Percentiles rank a stretch among this genome's conserved stretches.
These are phyloP conservation scores for Beauveria bassiana DNA, from an alignment of 2,329 filamentous ascomycete genomes.

Conservation along the genomic window DNA sequence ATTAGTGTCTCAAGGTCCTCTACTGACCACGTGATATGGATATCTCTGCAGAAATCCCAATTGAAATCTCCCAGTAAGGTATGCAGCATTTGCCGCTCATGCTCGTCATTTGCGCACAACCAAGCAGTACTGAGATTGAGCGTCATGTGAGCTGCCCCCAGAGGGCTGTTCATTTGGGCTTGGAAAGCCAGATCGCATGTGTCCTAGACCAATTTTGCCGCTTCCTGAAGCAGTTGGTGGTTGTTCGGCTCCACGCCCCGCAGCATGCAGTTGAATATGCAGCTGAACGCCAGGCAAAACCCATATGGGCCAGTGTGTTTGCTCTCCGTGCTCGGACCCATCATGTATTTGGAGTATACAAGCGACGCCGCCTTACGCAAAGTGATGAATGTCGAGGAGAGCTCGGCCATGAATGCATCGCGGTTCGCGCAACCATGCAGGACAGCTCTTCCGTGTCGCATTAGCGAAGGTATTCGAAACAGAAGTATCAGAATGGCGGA, in stretches of 20 bases:
- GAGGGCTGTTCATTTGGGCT: background rate
- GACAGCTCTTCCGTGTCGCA: background rate
- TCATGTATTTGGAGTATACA: conserved; percentile 1
- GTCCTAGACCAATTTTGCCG: background rate
- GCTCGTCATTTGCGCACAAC: background rate
- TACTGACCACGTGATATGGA: background rate
- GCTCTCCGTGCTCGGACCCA: background rate
- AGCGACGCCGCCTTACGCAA: background rate
- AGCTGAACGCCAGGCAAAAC: background rate
- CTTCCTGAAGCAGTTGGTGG: background rate
- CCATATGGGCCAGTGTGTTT: background rate
- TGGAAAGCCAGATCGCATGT: background rate
- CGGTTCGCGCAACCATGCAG: background rate
- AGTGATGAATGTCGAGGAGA: background rate
- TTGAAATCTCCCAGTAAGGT: background rate
- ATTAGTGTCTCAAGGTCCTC: background rate
- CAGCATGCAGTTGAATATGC: conserved; percentile 8
- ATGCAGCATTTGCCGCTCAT: background rate
- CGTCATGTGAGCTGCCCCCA: conserved; percentile 3
- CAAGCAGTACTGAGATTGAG: conserved; percentile 2
- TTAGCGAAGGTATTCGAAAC: background rate
- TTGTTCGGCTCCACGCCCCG: background rate
- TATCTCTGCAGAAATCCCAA: background rate
- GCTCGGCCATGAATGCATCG: background rate
- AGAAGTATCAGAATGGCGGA: background rate